These are phyloP conservation scores for Zoysia pacifica DNA, from an alignment of 176 grass and related monocot genomes.

Conservation along the genomic window DNA sequence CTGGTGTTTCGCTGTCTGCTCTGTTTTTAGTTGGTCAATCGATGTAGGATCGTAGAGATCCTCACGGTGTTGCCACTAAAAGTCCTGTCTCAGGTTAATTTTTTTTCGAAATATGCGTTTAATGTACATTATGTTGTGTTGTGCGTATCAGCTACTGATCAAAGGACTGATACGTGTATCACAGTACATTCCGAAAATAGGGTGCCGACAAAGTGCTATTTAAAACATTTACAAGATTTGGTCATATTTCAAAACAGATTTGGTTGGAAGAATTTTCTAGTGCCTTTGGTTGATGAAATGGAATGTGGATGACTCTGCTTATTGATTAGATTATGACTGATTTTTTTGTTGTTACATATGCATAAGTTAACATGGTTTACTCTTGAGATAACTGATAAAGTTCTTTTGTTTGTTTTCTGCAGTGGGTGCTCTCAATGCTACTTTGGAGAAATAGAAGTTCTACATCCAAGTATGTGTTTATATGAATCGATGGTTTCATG, in stretches of 20 bases:
- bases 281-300: background rate
- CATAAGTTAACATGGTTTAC: background rate
- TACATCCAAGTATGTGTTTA: conserved; percentile 40
- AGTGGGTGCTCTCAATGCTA: conserved; percentile 56
- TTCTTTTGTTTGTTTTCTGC: conserved; percentile 16
- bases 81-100: too few species aligned
- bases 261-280: conserved; percentile 13
- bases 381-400: conserved; percentile 21
- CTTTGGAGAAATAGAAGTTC: conserved; percentile 48
- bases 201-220: background rate
- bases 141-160: too few species aligned
- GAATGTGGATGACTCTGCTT: background rate
- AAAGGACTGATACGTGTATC: too few species aligned
- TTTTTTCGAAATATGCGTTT: too few species aligned
- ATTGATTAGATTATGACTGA: background rate
- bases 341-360: background rate
- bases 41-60: too few species aligned
- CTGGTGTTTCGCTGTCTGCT: too few species aligned
- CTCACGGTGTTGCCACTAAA: too few species aligned
- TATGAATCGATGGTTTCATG: conserved; percentile 6
- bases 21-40: too few species aligned
- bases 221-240: conserved; percentile 15
- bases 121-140: too few species aligned
- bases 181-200: too few species aligned
- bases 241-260: background rate